These are phyloP conservation scores for Podospora tetraspora DNA, from an alignment of 495 filamentous ascomycete species.

Conservation along the genomic window DNA sequence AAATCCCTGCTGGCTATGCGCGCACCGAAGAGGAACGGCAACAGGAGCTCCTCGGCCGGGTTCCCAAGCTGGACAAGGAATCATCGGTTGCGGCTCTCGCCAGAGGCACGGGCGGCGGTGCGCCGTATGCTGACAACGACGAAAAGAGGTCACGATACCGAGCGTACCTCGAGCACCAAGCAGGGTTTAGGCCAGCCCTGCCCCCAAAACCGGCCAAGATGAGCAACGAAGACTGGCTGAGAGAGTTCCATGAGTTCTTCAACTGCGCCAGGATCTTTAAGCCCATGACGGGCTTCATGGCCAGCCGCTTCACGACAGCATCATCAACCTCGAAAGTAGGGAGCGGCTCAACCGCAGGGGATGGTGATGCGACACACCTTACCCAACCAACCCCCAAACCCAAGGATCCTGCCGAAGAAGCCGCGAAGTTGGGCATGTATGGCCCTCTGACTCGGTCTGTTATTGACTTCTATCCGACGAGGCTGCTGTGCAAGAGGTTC, in stretches of 20 bases:
- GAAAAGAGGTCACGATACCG: slow-evolving; percentile 73
- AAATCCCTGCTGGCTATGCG: slow-evolving; percentile 62
- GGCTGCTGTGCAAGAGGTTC: slow-evolving; percentile 88
- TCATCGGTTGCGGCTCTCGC: slow-evolving; percentile 70
- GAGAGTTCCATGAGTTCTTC: slow-evolving; percentile 80
- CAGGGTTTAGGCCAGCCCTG: slow-evolving; percentile 55
- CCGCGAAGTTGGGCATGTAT: slow-evolving; percentile 90
- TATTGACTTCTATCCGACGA: slow-evolving; percentile 71
- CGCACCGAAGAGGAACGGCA: slow-evolving; percentile 53
- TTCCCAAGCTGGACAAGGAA: slow-evolving; percentile 70
- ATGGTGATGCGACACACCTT: slow-evolving; percentile 42
- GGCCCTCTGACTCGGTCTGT: slow-evolving; percentile 74
- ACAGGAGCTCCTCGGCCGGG: slow-evolving; percentile 51
- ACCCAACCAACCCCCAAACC: slow-evolving; percentile 55
- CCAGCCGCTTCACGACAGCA: slow-evolving; percentile 75
- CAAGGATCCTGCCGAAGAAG: slow-evolving; percentile 75
- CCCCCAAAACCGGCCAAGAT: slow-evolving; percentile 51
- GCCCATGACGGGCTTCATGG: slow-evolving; percentile 86
- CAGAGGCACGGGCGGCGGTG: slow-evolving; percentile 66
- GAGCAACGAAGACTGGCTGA: slow-evolving; percentile 65
- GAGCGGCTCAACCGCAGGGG: slow-evolving; percentile 20
- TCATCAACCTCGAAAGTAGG: slow-evolving; percentile 44
- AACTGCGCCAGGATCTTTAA: slow-evolving; percentile 89
- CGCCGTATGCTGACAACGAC: slow-evolving; percentile 82
- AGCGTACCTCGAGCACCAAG: slow-evolving; percentile 70